Base-by-base conservation (phyloP, 2,329 filamentous ascomycete genomes). In the Calonectria multiphialidica region DNA sequence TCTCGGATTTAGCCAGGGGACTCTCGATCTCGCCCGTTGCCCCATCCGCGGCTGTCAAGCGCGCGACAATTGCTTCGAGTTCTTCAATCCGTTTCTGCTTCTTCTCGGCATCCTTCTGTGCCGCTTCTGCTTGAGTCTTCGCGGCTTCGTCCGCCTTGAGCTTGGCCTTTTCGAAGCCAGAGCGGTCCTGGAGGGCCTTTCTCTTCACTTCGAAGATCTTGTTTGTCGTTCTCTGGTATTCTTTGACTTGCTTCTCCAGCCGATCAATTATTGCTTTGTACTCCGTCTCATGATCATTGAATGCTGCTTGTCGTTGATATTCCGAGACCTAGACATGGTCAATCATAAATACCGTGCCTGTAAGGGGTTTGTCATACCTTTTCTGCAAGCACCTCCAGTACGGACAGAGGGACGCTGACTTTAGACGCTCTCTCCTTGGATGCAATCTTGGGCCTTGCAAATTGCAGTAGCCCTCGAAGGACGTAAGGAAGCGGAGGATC, bases 181-280 rank as follows among this genome's bases (percentile, higher is more conserved):
- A 84, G 40, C 89, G 87, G 25, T 92, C 90, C 69, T 87, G 81
- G 6, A 91, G 79, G 3, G 90, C 88, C 16, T 83, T 83, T 74
- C 88, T 86, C 70, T 87, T 88, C 50, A 84, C 85, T 9, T 82
- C 79, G 62, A 90, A 87, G 5, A 90, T 85, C 7, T 81, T 80
- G 25, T 82, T 82, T 2, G 87, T 79, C 2, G 87, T 88, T 25
- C 81, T 82, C 61, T 86, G 82, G 65, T 87, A 84, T 21, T 87
- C 87, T 35, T 86, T 84, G 18, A 88, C 78, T 61, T 88, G 86
- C 23, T 77, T 79, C 67, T 90, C 86, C 0, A 90, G 83, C 2
- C 80, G 81, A 40, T 84, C 78, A 37, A 89, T 86, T 1, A 86
- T 81, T 18, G 83, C 80, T 37, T 85, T 84, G 40, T 87, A 84